Conservation (phyloP, 202 grass and related monocot genomes). For the Schoenoplectus tabernaemontani region DNA sequence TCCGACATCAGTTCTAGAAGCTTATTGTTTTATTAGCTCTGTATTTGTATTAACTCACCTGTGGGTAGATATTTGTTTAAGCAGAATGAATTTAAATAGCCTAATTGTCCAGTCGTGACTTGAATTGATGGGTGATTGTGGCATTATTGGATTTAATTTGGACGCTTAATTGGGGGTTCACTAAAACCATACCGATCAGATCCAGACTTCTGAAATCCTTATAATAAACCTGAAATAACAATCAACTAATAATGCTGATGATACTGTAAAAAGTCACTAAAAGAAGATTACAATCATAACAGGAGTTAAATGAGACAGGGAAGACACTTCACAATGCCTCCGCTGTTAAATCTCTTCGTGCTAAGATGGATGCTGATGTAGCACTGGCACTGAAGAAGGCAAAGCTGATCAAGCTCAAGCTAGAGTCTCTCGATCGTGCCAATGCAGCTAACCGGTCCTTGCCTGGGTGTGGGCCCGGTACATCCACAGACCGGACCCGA, state of each 20-base stretch:
- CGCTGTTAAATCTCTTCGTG: slow-evolving; percentile 50
- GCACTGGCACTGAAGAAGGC: slow-evolving; percentile 72
- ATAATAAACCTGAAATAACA: not conserved
- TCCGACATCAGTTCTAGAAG: not conserved
- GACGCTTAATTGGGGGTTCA: not conserved
- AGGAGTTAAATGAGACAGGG: slow-evolving; percentile 61
- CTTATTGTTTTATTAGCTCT: not conserved
- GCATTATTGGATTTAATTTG: not conserved
- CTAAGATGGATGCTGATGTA: slow-evolving; percentile 71
- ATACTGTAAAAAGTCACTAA: not conserved
- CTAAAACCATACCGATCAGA: not conserved
- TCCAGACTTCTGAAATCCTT: not conserved
- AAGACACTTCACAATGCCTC: slow-evolving; percentile 84
- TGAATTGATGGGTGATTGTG: not conserved
- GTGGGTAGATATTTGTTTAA: not conserved
- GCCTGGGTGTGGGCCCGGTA: slow-evolving; percentile 48
- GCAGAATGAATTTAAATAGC: not conserved
- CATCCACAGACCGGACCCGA: slow-evolving; percentile 71
- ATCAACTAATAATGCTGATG: not conserved
- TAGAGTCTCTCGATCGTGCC: slow-evolving; percentile 87
- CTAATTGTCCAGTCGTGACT: not conserved
- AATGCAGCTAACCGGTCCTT: slow-evolving; percentile 79
- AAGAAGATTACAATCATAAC: slow-evolving; percentile 23
- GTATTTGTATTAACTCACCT: not conserved
- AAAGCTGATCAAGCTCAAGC: slow-evolving; percentile 74